A percentile compares a stretch with the other conserved stretches of the same genome.
These are phyloP conservation scores for Calonectria naviculata DNA, from an alignment of 2,329 filamentous ascomycete genomes.

Conservation along the genomic window DNA sequence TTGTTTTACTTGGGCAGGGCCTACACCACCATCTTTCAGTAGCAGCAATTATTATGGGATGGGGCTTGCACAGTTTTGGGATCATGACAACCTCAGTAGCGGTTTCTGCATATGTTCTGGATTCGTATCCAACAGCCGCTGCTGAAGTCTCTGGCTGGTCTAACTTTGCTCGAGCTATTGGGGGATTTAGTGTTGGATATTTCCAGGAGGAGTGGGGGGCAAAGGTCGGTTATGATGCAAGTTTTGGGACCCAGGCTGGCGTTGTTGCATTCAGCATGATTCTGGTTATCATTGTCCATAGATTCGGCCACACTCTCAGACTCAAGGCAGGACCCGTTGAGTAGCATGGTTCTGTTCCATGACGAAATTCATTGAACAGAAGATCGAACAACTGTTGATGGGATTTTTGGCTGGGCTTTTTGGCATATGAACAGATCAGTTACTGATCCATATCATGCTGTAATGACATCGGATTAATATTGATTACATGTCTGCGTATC, in stretches of 20 bases:
- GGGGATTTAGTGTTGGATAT: constrained; percentile 60
- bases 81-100: constrained; percentile 62
- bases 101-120: constrained; percentile 58
- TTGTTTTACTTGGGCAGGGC: constrained; percentile 64
- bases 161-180: constrained; percentile 48
- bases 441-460: too few relatives aligned
- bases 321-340: constrained; percentile 25
- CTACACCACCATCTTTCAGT: constrained; percentile 55
- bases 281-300: constrained; percentile 24
- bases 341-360: background rate
- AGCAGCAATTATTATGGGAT: constrained; percentile 41
- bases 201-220: constrained; percentile 58
- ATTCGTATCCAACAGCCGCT: constrained; percentile 59
- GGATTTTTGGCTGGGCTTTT: too few relatives aligned
- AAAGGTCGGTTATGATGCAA: constrained; percentile 40
- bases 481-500: too few relatives aligned
- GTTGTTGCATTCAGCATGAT: constrained; percentile 41
- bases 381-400: too few relatives aligned
- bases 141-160: constrained; percentile 60
- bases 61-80: constrained; percentile 66
- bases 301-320: constrained; percentile 19
- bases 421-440: too few relatives aligned
- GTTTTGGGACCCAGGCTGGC: constrained; percentile 45
- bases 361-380: background rate
- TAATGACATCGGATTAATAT: too few relatives aligned